phyloP scores from a whole-genome alignment of 2,329 filamentous ascomycete genomes.

The Tolypocladium endophyticum region DNA sequence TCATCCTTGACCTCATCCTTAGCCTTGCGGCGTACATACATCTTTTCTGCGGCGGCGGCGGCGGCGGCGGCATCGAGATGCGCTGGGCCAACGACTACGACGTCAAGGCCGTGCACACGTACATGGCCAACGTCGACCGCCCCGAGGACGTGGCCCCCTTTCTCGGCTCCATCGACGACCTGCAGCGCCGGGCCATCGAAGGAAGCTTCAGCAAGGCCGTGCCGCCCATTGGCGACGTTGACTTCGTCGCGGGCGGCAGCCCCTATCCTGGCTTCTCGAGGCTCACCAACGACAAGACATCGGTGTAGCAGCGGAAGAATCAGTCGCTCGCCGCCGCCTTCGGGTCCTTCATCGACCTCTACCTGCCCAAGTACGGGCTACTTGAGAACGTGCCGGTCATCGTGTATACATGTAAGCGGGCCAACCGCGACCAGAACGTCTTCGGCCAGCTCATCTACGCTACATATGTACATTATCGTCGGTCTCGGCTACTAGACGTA shows the following conservation, averaged over 20 bases:
- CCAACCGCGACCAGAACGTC: slow-evolving; percentile 46
- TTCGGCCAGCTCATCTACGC: slow-evolving; percentile 64
- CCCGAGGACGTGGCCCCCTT: slow-evolving; percentile 40
- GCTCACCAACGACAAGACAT: slow-evolving; percentile 48
- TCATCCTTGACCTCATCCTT: too few species aligned
- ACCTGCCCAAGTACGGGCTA: slow-evolving; percentile 62
- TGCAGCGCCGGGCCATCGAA: slow-evolving; percentile 44
- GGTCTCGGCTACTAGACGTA: slow-evolving; percentile 69
- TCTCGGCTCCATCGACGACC: slow-evolving; percentile 62
- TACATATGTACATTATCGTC: too few species aligned
- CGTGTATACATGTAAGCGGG: slow-evolving; percentile 36
- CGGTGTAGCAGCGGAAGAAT: slow-evolving; percentile 50
- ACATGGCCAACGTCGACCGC: slow-evolving; percentile 52
- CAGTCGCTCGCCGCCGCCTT: slow-evolving; percentile 71
- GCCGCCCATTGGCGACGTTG: slow-evolving; percentile 51
- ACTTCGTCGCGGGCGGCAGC: slow-evolving; percentile 61
- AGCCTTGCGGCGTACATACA: too few species aligned
- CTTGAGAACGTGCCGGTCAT: slow-evolving; percentile 70
- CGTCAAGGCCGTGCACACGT: slow-evolving; percentile 55
- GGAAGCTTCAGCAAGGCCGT: slow-evolving; percentile 37
- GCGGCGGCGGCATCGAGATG: slow-evolving; percentile 53
- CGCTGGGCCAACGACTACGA: slow-evolving; percentile 59
- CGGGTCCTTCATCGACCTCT: slow-evolving; percentile 62
- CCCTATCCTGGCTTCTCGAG: slow-evolving; percentile 69
- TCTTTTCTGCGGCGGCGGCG: slow-evolving; percentile 69